phyloP scores from a whole-genome alignment of 2,329 filamentous ascomycete species.

The Colletotrichum falcatum region DNA sequence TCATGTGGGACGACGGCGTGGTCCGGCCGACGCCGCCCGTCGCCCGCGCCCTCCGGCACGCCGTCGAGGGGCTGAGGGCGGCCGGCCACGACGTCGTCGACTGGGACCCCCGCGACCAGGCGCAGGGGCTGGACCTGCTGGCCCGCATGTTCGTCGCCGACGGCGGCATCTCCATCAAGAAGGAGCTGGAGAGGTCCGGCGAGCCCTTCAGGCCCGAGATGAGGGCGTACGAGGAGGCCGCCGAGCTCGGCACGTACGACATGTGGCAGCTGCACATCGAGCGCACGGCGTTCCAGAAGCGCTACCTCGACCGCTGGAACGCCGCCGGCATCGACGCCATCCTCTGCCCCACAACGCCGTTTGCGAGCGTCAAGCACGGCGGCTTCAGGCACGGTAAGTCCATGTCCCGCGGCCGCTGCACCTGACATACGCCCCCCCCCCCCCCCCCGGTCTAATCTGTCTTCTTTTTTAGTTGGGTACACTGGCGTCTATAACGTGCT shows the following conservation, averaged over 20 bases:
- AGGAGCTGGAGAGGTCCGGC: constrained; percentile 54
- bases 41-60: constrained; percentile 64
- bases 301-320: constrained; percentile 60
- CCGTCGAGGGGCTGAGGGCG: constrained; percentile 53
- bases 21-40: constrained; percentile 76
- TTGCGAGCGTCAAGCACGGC: constrained; percentile 56
- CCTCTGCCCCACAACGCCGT: constrained; percentile 67
- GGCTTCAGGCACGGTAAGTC: constrained; percentile 57
- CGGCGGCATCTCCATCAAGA: constrained; percentile 55
- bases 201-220: constrained; percentile 58
- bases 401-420: too few relatives aligned
- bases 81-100: constrained; percentile 66
- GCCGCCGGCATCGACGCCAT: constrained; percentile 69
- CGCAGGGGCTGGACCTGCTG: constrained; percentile 52
- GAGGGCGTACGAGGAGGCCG: constrained; percentile 48
- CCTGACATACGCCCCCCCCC: too few relatives aligned
- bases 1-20: constrained; percentile 74
- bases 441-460: neutral
- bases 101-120: constrained; percentile 59
- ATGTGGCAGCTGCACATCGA: constrained; percentile 63
- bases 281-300: constrained; percentile 58
- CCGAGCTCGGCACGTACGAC: constrained; percentile 56
- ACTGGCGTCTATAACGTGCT: constrained; percentile 63
- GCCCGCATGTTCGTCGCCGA: constrained; percentile 62
- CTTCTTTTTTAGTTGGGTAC: constrained; percentile 55